Evolutionary conservation across 371 early-diverging fungal genomes (phyloP).

Genomic region (Mortierella sp.): DNA sequence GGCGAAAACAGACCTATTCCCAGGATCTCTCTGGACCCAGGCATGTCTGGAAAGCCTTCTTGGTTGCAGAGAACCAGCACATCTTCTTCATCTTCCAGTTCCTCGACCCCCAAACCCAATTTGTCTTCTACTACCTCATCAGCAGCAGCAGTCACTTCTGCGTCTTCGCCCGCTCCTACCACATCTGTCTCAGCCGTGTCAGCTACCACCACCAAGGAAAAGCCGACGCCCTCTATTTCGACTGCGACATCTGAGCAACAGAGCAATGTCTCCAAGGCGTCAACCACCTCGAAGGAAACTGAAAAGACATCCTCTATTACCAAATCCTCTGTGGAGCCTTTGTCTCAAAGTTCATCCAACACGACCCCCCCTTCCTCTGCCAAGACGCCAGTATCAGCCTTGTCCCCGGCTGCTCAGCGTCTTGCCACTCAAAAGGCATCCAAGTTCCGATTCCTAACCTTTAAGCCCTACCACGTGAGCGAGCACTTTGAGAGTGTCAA

Average conservation of each 20-base stretch:
- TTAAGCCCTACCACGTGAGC: constrained; percentile 69
- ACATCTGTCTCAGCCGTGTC: not conserved
- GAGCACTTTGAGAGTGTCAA: constrained; percentile 73
- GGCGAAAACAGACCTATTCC: constrained; percentile 63
- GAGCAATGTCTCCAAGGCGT: not conserved
- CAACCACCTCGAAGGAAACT: constrained; percentile 12
- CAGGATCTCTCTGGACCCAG: constrained; percentile 72
- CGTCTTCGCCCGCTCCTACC: not conserved
- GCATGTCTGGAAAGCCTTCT: constrained; percentile 41
- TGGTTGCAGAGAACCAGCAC: constrained; percentile 21
- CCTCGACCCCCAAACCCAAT: constrained; percentile 1
- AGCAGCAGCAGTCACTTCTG: not conserved
- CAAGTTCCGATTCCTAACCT: constrained; percentile 76
- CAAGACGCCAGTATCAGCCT: constrained; percentile 8
- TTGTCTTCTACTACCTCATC: not conserved
- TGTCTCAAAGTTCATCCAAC: not conserved
- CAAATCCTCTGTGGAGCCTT: not conserved
- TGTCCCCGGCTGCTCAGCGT: constrained; percentile 27
- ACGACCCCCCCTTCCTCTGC: constrained; percentile 22
- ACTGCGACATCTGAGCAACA: constrained; percentile 10
- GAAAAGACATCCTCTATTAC: not conserved
- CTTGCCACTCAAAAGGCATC: constrained; percentile 53
- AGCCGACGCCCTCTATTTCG: not conserved
- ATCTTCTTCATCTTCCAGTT: constrained; percentile 1
- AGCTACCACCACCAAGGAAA: not conserved